Base-by-base conservation (phyloP, 129 eudicot genomes). In the Chrysanthemum seticuspe region DNA sequence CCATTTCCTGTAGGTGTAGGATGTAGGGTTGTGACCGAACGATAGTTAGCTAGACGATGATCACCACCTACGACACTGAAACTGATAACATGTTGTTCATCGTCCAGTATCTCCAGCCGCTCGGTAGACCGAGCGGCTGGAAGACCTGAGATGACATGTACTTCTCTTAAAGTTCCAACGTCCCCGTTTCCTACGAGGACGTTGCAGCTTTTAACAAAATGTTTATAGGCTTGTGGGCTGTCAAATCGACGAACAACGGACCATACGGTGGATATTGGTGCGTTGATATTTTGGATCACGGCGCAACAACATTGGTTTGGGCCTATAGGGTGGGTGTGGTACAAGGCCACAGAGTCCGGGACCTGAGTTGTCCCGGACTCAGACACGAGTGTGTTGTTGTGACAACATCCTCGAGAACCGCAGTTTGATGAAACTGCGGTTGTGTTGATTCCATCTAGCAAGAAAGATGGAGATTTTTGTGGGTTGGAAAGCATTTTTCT, bases 11-110 rank as follows among this genome's bases (percentile, higher is more conserved):
- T 59, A 8, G 80, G 56, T 4, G 83, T 66, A 18, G 85, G 83
- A 70, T 87, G 96, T 1, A 92, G 79, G 3, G 96, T 89, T 0
- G 97, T 92, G 7, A 91, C 93, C 1, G 96, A 88, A 14, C 89
- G 72, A 81, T 91, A 91, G 61, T 91, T 91, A 0, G 87, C 81
- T 4, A 91, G 81, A 14, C 97, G 79, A 74, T 91, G 97, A 81
- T 88, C 97, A 3, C 97, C 97, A 3, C 89, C 97, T 5, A 91
- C 94, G 6, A 91, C 96, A 76, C 96, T 88, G 69, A 91, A 91
- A 61, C 96, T 88, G 47, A 91, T 74, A 23, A 91, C 89, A 68
- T 89, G 96, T 18, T 80, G 82, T 51, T 91, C 93, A 13, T 91
- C 97, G 69, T 91, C 96, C 9, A 91, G 82, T 63, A 88, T 85